A percentile compares a stretch with the other conserved stretches of the same genome.
phyloP scores from a whole-genome alignment of 78 protist species.

The Emiliania huxleyi region DNA sequence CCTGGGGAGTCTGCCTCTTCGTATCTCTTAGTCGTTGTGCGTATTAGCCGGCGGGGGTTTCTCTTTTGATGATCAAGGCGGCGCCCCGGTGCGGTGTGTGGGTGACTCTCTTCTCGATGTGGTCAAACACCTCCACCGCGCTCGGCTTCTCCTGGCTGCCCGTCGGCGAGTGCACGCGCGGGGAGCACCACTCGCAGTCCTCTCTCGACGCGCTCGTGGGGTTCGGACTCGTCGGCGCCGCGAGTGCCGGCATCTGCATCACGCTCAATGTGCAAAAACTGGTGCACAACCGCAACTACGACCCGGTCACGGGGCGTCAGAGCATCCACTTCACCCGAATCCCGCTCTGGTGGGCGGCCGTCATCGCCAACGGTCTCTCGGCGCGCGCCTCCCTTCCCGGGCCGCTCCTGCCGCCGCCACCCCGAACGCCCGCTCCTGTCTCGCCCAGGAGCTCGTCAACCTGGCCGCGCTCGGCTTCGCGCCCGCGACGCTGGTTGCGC shows the following conservation, averaged over 20 bases:
- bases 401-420: too few species aligned
- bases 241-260: not conserved
- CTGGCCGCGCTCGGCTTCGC: conserved; percentile 27
- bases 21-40: too few species aligned
- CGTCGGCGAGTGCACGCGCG: too few species aligned
- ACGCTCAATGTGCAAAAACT: not conserved
- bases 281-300: not conserved
- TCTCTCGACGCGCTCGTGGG: not conserved
- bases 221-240: not conserved
- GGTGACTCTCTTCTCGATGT: too few species aligned
- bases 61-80: too few species aligned
- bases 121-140: too few species aligned
- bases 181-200: too few species aligned
- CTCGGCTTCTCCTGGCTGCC: too few species aligned
- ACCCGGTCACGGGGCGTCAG: not conserved
- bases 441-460: not conserved
- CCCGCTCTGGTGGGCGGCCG: not conserved
- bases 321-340: not conserved
- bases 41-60: too few species aligned
- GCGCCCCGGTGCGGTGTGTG: too few species aligned
- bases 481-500: conserved; percentile 32
- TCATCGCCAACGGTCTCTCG: not conserved
- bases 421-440: too few species aligned
- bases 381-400: not conserved
- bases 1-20: too few species aligned